Conservation (phyloP, 495 filamentous ascomycete genomes). For the Neurospora sp. region DNA sequence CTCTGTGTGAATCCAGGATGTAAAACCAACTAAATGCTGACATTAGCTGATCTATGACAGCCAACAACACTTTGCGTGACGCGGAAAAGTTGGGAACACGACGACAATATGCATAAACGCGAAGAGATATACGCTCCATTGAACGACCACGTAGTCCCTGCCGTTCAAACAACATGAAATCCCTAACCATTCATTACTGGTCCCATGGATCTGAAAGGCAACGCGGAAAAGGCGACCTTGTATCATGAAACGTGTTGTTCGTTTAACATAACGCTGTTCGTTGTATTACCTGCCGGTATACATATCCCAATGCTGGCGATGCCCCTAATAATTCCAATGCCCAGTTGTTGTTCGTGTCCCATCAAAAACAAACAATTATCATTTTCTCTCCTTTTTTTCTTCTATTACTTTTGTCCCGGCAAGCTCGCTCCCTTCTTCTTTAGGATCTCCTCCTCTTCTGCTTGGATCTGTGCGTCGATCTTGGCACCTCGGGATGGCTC, state of each 20-base stretch:
- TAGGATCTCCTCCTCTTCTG: conserved; percentile 57
- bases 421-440: conserved; percentile 45
- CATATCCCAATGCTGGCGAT: neutral
- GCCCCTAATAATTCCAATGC: neutral
- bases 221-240: neutral
- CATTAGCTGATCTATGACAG: neutral
- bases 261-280: neutral
- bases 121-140: neutral
- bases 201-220: neutral
- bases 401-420: conserved; percentile 8
- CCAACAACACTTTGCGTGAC: neutral
- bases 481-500: conserved; percentile 60
- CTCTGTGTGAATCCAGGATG: neutral
- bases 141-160: neutral
- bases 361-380: neutral
- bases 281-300: neutral
- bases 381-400: neutral
- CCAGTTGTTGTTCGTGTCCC: neutral
- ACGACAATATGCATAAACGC: neutral
- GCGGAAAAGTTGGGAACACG: neutral
- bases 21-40: neutral
- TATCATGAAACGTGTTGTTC: neutral
- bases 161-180: neutral
- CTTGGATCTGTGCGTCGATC: conserved; percentile 58
- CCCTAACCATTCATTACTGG: neutral